A percentile compares a stretch with the other conserved stretches of the same genome.
These are phyloP conservation scores for Heliocybe sulcata DNA, from an alignment of 1,284 basidiomycete species.

Conservation along the genomic window DNA sequence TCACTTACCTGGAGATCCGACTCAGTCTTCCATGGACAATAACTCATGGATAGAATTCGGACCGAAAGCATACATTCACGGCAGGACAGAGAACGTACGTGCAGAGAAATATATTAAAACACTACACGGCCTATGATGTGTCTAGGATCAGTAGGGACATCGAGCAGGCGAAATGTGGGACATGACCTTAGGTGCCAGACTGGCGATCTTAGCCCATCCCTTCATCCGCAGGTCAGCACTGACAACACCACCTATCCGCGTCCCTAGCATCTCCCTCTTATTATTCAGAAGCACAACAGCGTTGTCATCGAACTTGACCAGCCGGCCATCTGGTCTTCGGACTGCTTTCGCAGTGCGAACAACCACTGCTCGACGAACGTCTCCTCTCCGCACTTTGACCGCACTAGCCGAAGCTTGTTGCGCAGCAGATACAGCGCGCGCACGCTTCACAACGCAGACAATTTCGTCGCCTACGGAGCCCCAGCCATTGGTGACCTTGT, in stretches of 20 bases:
- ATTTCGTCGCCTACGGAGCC: constrained; percentile 90
- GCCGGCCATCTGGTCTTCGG: constrained; percentile 80
- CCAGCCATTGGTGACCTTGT: constrained; percentile 88
- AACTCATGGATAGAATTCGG: too few relatives aligned
- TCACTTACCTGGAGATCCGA: too few relatives aligned
- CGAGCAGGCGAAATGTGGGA: constrained; percentile 9
- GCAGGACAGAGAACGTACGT: too few relatives aligned
- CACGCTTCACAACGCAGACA: constrained; percentile 92
- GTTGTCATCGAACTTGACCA: constrained; percentile 95
- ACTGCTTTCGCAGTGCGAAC: constrained; percentile 86
- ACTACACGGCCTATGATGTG: background rate
- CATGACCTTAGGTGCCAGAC: constrained; percentile 84
- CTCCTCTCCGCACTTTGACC: constrained; percentile 85
- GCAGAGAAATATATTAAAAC: too few relatives aligned
- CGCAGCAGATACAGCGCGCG: constrained; percentile 72
- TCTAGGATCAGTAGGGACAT: background rate
- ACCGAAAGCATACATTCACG: too few relatives aligned
- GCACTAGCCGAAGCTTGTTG: constrained; percentile 57
- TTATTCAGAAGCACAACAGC: constrained; percentile 94
- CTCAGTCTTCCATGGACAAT: too few relatives aligned
- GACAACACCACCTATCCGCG: constrained; percentile 91
- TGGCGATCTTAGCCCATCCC: constrained; percentile 94
- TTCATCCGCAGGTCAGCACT: constrained; percentile 86
- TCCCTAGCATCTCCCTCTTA: constrained; percentile 95
- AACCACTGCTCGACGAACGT: constrained; percentile 91